These are phyloP conservation scores for Vitis rupestris DNA, from an alignment of 164 flowering plant genomes.

Conservation along the genomic window DNA sequence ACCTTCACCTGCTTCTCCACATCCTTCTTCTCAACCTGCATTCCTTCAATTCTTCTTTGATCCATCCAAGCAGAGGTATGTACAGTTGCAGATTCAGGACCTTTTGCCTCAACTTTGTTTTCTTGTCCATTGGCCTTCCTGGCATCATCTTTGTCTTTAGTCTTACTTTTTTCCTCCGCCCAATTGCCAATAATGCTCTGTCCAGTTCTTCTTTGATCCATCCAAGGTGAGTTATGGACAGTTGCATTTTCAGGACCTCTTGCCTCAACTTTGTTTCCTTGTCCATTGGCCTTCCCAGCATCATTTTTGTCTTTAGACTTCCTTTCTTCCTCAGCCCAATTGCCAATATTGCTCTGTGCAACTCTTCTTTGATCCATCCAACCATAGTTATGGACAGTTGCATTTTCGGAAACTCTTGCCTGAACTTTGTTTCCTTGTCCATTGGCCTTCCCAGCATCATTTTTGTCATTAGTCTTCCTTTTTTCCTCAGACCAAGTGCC, in stretches of 20 bases:
- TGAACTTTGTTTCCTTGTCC: conserved; percentile 10
- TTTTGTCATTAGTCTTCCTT: conserved; percentile 13
- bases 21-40: background rate
- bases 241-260: background rate
- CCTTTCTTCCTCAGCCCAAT: background rate
- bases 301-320: background rate
- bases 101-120: background rate
- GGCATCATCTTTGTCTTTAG: background rate
- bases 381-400: background rate
- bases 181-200: background rate
- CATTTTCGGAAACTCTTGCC: conserved; percentile 6
- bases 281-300: conserved; percentile 1
- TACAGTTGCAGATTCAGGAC: background rate
- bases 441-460: conserved; percentile 9
- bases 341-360: background rate
- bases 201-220: background rate
- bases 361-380: conserved; percentile 8
- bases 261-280: background rate
- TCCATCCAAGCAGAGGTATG: background rate
- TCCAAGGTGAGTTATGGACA: background rate
- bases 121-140: conserved; percentile 3
- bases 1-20: conserved; percentile 9
- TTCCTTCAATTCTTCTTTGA: conserved; percentile 1
- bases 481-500: background rate
- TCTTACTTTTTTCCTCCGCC: background rate